Evolutionary conservation across 495 filamentous ascomycete genomes (phyloP), one percentile per base, ranked within the genome.

Genomic region (Neurospora sp.): DNA sequence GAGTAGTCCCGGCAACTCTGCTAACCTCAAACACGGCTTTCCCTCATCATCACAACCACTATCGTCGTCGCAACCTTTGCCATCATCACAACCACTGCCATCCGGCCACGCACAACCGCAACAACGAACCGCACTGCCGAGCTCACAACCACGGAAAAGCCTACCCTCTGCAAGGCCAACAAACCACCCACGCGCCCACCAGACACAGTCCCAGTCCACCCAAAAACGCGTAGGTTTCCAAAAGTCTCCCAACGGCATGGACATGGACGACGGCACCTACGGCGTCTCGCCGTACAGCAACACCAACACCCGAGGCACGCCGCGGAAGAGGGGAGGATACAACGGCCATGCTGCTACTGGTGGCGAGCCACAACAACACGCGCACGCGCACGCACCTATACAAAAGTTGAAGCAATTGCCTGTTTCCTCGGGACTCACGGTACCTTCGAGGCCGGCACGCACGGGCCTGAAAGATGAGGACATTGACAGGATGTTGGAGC

Each of bases 1-100:
- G 92, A 92, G 91, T 72, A 94, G 92, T 74, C 93, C 93, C 0
- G 90, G 89, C 14, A 92, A 94, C 77, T 91, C 92, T 4, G 87
- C 86, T 72, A 83, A 86, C 75, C 80, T 88, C 68, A 85, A 85
- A 69, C 86, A 86, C 47, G 72, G 81, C 7, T 87, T 87, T 74
- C 82, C 82, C 12, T 79, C 80, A 4, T 75, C 81, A 7, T 74
- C 79, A 6, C 79, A 84, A 18, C 78, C 83, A 18, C 73, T 78
- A 2, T 65, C 79, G 5, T 74, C 79, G 20, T n/a, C 16, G 37
- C 78, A 74, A 39, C 80, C 83, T 0, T 77, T 86, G 20, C 83
- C 85, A 8, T 80, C 82, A 8, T 81, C 79, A 18, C 53, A 61
- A 8, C 53, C 53, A 73, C 82, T 82, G 10, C 78, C 80, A 14